These are phyloP conservation scores for Schizonepeta tenuifolia DNA, from an alignment of 257 asterid species.

Conservation along the genomic window DNA sequence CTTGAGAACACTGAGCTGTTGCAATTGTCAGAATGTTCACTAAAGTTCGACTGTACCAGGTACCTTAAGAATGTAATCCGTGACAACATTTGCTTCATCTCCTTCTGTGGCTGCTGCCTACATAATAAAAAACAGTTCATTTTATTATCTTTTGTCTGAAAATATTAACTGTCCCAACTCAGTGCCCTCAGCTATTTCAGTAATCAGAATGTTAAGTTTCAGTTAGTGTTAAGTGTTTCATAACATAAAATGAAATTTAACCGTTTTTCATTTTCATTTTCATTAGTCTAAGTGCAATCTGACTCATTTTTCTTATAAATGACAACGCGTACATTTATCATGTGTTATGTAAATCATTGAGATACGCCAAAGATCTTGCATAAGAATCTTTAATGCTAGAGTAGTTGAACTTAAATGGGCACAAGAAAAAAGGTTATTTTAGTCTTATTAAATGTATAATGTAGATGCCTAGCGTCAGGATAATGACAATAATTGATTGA, in stretches of 20 bases:
- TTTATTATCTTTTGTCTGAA: not conserved
- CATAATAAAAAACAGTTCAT: not conserved
- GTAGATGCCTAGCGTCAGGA: constrained; percentile 7
- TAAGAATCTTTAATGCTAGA: constrained; percentile 2
- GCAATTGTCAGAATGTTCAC: not conserved
- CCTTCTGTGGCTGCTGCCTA: constrained; percentile 60
- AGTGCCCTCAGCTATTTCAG: not conserved
- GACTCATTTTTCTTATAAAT: not conserved
- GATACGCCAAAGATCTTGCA: not conserved
- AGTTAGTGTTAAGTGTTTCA: not conserved
- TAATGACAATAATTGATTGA: not conserved
- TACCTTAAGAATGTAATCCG: constrained; percentile 47
- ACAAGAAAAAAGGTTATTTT: not conserved
- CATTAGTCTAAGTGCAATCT: not conserved
- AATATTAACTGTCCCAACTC: not conserved
- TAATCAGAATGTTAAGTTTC: not conserved
- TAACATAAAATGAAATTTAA: not conserved
- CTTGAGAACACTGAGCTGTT: constrained; percentile 9
- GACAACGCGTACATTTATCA: not conserved
- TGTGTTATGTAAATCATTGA: not conserved
- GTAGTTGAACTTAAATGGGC: not conserved
- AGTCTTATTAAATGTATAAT: not conserved
- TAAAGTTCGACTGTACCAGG: not conserved
- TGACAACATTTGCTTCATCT: constrained; percentile 52
- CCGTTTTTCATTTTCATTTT: not conserved